phyloP scores from a whole-genome alignment of 768 basidiomycete genomes.

The Boletus fagicola region DNA sequence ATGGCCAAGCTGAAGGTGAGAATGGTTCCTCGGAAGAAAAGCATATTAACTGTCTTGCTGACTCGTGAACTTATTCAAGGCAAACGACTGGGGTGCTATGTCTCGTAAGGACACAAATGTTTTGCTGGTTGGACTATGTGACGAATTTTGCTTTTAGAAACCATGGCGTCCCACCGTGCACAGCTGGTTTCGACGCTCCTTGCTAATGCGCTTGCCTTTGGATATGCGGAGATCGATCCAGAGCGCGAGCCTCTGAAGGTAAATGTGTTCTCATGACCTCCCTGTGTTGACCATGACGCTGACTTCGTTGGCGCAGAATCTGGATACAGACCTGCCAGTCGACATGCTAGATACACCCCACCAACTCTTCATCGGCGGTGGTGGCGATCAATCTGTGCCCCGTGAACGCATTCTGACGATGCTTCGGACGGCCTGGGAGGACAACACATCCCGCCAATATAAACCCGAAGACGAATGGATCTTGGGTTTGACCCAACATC shows the following conservation, averaged over 20 bases:
- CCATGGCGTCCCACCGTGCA: constrained; percentile 47
- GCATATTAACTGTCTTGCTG: background rate
- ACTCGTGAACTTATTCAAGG: constrained; percentile 31
- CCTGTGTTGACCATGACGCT: background rate
- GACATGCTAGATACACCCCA: constrained; percentile 37
- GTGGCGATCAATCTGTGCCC: constrained; percentile 13
- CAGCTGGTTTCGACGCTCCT: constrained; percentile 43
- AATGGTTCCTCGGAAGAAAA: background rate
- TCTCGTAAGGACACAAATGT: constrained; percentile 44
- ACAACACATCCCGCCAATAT: constrained; percentile 19
- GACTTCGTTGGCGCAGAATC: constrained; percentile 37
- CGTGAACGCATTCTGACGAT: constrained; percentile 15
- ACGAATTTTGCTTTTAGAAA: constrained; percentile 35
- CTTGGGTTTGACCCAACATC: constrained; percentile 35
- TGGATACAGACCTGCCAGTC: constrained; percentile 48
- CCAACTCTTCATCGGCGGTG: constrained; percentile 34
- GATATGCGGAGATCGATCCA: constrained; percentile 45
- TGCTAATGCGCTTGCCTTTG: constrained; percentile 47
- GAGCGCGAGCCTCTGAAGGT: constrained; percentile 53
- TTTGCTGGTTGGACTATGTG: background rate
- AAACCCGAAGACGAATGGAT: constrained; percentile 38
- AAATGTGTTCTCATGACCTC: background rate
- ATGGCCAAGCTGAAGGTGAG: constrained; percentile 69
- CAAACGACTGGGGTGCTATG: constrained; percentile 63
- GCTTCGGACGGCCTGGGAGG: constrained; percentile 22